A percentile compares a stretch with the other conserved stretches of the same genome.
These are phyloP conservation scores for Nicotiana noctiflora DNA, from an alignment of 257 asterid species.

Conservation along the genomic window DNA sequence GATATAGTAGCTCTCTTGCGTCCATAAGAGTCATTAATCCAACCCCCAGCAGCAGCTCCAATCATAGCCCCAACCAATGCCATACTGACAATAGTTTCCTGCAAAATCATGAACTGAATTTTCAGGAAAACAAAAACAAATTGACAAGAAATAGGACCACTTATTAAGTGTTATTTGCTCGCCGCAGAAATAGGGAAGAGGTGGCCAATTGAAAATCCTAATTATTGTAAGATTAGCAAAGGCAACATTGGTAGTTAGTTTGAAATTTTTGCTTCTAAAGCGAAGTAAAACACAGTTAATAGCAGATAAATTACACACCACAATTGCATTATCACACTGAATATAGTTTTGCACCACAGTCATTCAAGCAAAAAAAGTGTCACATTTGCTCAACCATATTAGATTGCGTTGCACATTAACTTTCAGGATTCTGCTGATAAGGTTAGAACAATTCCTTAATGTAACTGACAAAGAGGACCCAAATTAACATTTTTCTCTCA, in stretches of 20 bases:
- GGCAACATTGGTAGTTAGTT: neutral
- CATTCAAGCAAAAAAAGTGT: neutral
- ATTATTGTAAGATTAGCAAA: neutral
- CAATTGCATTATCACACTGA: neutral
- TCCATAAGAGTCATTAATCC: constrained; percentile 81
- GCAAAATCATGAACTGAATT: constrained; percentile 15
- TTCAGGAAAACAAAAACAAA: neutral
- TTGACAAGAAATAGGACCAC: neutral
- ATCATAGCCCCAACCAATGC: constrained; percentile 89
- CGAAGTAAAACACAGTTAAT: neutral
- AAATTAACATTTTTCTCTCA: neutral
- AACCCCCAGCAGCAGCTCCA: constrained; percentile 90
- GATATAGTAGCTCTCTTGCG: constrained; percentile 86
- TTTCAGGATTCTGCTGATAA: neutral
- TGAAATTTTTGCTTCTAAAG: neutral
- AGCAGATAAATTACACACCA: neutral
- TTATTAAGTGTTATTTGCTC: neutral
- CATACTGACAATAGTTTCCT: constrained; percentile 99
- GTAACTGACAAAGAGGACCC: neutral
- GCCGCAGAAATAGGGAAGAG: neutral
- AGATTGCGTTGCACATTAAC: neutral
- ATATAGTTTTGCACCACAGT: neutral
- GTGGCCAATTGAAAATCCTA: neutral
- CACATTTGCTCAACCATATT: neutral
- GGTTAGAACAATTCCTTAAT: neutral